Evolutionary conservation across 2,329 filamentous ascomycete genomes (phyloP).

Genomic region (Phymatotrichopsis omnivora): DNA sequence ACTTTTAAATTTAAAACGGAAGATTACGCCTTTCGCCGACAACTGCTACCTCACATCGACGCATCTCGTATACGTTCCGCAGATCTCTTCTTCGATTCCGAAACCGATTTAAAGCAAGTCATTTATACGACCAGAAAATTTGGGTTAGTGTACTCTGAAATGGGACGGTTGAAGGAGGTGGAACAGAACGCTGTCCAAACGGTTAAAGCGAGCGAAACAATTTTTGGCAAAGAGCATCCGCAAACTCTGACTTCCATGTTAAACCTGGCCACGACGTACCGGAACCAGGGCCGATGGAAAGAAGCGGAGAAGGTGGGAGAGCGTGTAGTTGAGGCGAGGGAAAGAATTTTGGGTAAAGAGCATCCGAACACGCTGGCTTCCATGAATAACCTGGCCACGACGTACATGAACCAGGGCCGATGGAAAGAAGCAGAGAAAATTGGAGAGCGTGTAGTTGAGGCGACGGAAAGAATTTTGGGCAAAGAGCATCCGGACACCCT

Average conservation of each 20-base stretch:
- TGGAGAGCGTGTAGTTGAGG: background rate
- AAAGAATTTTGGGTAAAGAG: constrained; percentile 23
- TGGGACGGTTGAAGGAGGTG: background rate
- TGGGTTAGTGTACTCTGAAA: too few species aligned
- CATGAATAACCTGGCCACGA: constrained; percentile 1
- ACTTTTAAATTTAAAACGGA: too few species aligned
- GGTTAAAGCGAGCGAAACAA: constrained; percentile 14
- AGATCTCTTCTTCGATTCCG: too few species aligned
- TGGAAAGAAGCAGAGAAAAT: constrained; percentile 14
- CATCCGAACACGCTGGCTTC: constrained; percentile 9
- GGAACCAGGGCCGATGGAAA: background rate
- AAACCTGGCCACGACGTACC: constrained; percentile 4
- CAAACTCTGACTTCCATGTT: constrained; percentile 21
- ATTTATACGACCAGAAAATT: background rate
- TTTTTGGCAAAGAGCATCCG: constrained; percentile 20
- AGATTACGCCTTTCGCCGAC: too few species aligned
- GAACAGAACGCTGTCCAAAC: too few species aligned
- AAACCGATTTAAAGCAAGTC: too few species aligned
- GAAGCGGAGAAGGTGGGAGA: constrained; percentile 6
- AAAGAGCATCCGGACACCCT: constrained; percentile 9
- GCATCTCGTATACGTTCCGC: background rate
- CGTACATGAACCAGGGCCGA: background rate
- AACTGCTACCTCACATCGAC: too few species aligned
- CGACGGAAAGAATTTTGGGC: background rate
- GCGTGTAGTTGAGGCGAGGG: constrained; percentile 3